Base-by-base conservation (phyloP, 2,329 filamentous ascomycete genomes). In the Beauveria sp. region DNA sequence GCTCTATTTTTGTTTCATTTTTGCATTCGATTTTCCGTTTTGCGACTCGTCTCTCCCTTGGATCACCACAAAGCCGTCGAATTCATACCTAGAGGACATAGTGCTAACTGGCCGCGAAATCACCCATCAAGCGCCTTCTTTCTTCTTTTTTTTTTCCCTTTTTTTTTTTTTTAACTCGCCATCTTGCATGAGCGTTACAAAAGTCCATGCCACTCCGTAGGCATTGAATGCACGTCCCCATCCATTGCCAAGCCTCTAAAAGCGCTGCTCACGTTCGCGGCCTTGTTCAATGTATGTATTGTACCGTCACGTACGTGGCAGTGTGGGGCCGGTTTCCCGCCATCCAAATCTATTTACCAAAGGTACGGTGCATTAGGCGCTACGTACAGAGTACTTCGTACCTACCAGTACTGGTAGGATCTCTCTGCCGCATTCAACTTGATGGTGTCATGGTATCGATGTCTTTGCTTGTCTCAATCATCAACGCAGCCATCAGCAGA, bases 161-260 rank as follows among this genome's bases (percentile, higher is more conserved):
- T 16, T 2, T 6, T 16, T 6, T 10, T 38, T 14, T 2, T 34
- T 34, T 1, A 2, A 18, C 24, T n/a, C 5, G 16, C 47, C 16
- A 49, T 14, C 14, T 16, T 28, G 34, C 34, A 38, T 51, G 30
- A 26, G 24, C 16, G 8, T 30, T 18, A 8, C 49, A 51, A 51
- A 51, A 34, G 49, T 51, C 8, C 49, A 24, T 24, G 22, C 22
- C 22, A 24, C 22, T 24, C 7, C 9, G 16, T 5, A 38, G 34
- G 34, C 34, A 38, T 38, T 16, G 3, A 50, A 47, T 24, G 45
- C 20, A 20, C 20, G 20, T 24, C 45, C 22, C 45, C 22, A 26
- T 56, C 55, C 20, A 34, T 26, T 42, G 55, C 55, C 55, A 58
- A 58, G 55, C 30, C 55, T 40, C 46, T 42, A 58, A 40, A 30